Evolutionary conservation across 352 stramenopile genomes (phyloP).

Genomic region (Peronospora destructor): DNA sequence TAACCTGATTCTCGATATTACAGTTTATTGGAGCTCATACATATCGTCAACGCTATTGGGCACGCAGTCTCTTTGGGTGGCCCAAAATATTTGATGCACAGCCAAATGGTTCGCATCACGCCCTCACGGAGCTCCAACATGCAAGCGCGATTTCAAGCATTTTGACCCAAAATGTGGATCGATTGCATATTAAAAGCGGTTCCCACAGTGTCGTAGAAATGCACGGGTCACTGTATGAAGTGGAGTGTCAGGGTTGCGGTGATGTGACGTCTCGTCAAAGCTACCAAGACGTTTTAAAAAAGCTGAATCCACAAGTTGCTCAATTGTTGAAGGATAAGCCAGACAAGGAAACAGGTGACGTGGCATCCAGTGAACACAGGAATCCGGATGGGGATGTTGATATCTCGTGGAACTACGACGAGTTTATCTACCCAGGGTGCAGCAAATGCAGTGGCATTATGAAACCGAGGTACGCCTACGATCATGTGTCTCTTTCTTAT

Average conservation of each 20-base stretch:
- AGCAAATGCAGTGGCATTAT: slow-evolving; percentile 67
- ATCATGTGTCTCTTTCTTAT: background rate
- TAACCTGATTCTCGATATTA: background rate
- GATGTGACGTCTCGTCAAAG: slow-evolving; percentile 55
- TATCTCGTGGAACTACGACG: slow-evolving; percentile 76
- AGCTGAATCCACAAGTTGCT: slow-evolving; percentile 69
- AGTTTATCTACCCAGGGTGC: slow-evolving; percentile 77
- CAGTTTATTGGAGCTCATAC: slow-evolving; percentile 59
- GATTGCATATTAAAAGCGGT: slow-evolving; percentile 89
- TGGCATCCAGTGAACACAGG: slow-evolving; percentile 61
- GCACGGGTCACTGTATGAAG: slow-evolving; percentile 88
- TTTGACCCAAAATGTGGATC: slow-evolving; percentile 98
- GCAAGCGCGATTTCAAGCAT: slow-evolving; percentile 47
- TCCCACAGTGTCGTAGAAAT: slow-evolving; percentile 88
- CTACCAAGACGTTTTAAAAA: slow-evolving; percentile 82
- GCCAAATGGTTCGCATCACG: slow-evolving; percentile 87
- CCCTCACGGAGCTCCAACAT: slow-evolving; percentile 77
- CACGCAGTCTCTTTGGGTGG: slow-evolving; percentile 87
- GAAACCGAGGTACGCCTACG: slow-evolving; percentile 51
- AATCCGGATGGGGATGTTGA: slow-evolving; percentile 93
- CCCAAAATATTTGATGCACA: slow-evolving; percentile 67
- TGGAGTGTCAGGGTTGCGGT: slow-evolving; percentile 79
- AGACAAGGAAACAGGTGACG: slow-evolving; percentile 38
- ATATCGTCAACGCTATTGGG: slow-evolving; percentile 90
- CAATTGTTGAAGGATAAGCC: slow-evolving; percentile 34